A percentile compares a stretch with the other conserved stretches of the same genome.
Evolutionary conservation across 2,329 filamentous ascomycete genomes (phyloP).

Genomic region (Sarocladiaceae sp.): DNA sequence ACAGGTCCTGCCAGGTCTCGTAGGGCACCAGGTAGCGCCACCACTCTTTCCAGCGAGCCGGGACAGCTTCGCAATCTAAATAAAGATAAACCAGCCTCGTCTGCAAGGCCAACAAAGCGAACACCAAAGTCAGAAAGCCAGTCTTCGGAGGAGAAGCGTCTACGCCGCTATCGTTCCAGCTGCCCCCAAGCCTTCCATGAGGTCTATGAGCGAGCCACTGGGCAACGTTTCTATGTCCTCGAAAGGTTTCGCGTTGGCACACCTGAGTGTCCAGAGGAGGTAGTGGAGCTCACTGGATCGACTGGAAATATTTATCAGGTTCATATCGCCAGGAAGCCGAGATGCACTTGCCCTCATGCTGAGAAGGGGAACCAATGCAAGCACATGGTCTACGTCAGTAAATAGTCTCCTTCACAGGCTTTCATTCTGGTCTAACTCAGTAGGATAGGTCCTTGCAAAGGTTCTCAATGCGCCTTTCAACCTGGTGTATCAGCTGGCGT

Average conservation of each 20-base stretch:
- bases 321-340: constrained; percentile 41
- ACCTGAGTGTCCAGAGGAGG: constrained; percentile 38
- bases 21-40: too few species aligned
- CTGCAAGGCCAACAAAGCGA: too few species aligned
- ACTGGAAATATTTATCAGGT: constrained; percentile 62
- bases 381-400: constrained; percentile 52
- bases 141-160: constrained; percentile 27
- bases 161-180: constrained; percentile 25
- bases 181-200: constrained; percentile 28
- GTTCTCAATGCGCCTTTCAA: constrained; percentile 52
- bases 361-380: constrained; percentile 55
- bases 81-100: too few species aligned
- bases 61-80: too few species aligned
- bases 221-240: constrained; percentile 42
- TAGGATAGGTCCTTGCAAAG: constrained; percentile 43
- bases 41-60: too few species aligned
- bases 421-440: not conserved
- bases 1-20: too few species aligned
- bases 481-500: constrained; percentile 55
- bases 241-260: constrained; percentile 29
- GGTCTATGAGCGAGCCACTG: constrained; percentile 32
- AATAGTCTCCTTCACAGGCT: not conserved
- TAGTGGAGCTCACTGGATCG: constrained; percentile 53
- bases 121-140: not conserved
- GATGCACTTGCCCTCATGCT: constrained; percentile 51